These are phyloP conservation scores for Trifolium pratense DNA, from an alignment of 306 rosid species.

Conservation along the genomic window DNA sequence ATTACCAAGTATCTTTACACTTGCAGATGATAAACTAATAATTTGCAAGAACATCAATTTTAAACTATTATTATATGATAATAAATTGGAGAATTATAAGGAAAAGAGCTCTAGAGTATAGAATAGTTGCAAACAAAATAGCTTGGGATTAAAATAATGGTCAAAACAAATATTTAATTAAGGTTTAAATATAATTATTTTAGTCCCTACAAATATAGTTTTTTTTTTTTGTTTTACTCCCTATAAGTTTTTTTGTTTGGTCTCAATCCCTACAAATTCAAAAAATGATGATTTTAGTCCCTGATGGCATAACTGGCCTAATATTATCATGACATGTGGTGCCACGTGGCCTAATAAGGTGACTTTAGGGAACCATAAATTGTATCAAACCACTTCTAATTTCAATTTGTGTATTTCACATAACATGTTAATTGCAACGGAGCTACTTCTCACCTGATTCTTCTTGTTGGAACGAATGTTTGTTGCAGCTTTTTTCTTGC, in stretches of 20 bases:
- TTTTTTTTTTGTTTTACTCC: too few species aligned
- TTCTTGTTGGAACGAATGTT: conserved; percentile 93
- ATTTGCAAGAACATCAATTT: not conserved
- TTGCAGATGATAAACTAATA: not conserved
- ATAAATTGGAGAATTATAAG: not conserved
- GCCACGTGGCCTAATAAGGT: too few species aligned
- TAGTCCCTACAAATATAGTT: too few species aligned
- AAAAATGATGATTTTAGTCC: too few species aligned
- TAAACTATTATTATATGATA: not conserved
- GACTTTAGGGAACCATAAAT: conserved; percentile 24
- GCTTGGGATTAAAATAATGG: not conserved
- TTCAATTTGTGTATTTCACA: conserved; percentile 21
- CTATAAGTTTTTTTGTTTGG: too few species aligned
- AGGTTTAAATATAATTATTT: too few species aligned
- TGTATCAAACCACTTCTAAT: not conserved
- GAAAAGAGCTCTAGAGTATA: too few species aligned
- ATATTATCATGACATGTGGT: too few species aligned
- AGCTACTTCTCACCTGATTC: conserved; percentile 68
- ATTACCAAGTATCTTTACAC: not conserved
- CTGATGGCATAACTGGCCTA: too few species aligned
- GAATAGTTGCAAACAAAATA: not conserved
- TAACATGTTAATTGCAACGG: conserved; percentile 6
- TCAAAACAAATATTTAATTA: not conserved
- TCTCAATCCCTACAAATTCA: too few species aligned
- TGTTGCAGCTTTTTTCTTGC: conserved; percentile 98